Conservation (phyloP, 108 stramenopile genomes). For the Nannochloropsis granulata region DNA sequence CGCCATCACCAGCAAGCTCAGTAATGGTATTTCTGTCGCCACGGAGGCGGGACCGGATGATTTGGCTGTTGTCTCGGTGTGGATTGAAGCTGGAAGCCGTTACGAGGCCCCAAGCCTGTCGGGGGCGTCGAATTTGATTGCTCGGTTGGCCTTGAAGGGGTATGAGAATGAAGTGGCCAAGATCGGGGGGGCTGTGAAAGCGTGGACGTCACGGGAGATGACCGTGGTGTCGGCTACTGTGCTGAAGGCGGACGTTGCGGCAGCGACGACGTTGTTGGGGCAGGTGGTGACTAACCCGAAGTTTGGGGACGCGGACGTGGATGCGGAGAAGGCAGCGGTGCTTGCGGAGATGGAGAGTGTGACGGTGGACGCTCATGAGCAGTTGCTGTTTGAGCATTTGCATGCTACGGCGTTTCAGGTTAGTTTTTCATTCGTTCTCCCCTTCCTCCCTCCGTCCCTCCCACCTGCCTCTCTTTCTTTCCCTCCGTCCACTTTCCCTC, state of each 20-base stretch:
- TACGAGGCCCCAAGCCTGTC: slow-evolving; percentile 88
- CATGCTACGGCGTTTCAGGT: not conserved
- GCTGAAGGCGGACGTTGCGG: slow-evolving; percentile 75
- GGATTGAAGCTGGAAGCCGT: slow-evolving; percentile 45
- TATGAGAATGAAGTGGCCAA: slow-evolving; percentile 13
- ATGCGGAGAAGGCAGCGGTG: slow-evolving; percentile 82
- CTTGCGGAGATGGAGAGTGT: slow-evolving; percentile 89
- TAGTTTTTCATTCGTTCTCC: not conserved
- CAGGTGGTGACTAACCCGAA: slow-evolving; percentile 52
- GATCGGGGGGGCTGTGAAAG: slow-evolving; percentile 28
- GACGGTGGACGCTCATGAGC: slow-evolving; percentile 76
- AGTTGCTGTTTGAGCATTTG: not conserved
- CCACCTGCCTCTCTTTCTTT: not conserved
- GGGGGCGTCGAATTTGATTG: slow-evolving; percentile 90
- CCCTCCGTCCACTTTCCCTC: not conserved
- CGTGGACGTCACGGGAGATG: slow-evolving; percentile 86
- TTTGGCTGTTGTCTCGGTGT: slow-evolving; percentile 38
- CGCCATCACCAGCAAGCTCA: not conserved
- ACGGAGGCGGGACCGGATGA: slow-evolving; percentile 35
- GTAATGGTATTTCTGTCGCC: slow-evolving; percentile 11
- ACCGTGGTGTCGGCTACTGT: slow-evolving; percentile 99
- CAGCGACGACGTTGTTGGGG: slow-evolving; percentile 80
- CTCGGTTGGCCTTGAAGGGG: slow-evolving; percentile 90
- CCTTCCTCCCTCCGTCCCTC: not conserved
- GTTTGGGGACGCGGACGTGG: slow-evolving; percentile 33